Base-by-base conservation (phyloP, 371 early-diverging fungal species). In the Paraphysoderma sedebokerense region DNA sequence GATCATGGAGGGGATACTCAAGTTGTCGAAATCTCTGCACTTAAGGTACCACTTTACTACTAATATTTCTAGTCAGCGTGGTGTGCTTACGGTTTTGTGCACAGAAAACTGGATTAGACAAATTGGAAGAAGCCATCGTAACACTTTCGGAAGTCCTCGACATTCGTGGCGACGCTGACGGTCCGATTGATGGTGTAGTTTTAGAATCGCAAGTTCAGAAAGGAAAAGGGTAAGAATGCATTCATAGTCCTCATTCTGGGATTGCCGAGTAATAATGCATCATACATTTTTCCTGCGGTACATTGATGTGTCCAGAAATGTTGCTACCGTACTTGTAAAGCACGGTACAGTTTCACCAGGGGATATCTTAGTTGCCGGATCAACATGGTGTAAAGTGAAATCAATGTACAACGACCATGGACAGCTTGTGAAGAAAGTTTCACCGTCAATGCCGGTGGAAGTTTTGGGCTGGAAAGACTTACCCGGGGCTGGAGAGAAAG, bases 1-100 rank as follows among this genome's bases (percentile, higher is more conserved):
- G 92, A 89, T n/a, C 68, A 81, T 46, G 93, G 92, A 15, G 97
- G 97, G 13, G 95, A 93, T 39, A 79, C 89, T 8, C 92, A 85
- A 31, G 73, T 76, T 11, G 86, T 93, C 4, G 75, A 85, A 55
- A 80, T 96, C 0, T 89, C 92, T 2, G 91, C 84, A 5, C 55
- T 87, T 40, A 93, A 82, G 3, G 72, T 66, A 42, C 33, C 48
- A 24, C 13, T 31, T 17, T 33, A 50, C 52, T 1, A 20, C 5
- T 51, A n/a, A 38, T 51, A n/a, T n/a, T n/a, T n/a, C n/a, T n/a
- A n/a, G n/a, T n/a, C n/a, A n/a, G n/a, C 0, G n/a, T 53, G 3
- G 47, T 35, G 40, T 19, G 15, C 7, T 15, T 7, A 9, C 17
- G 50, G 11, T 22, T 5, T 8, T 15, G 8, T 28, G 5, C 19